Evolutionary conservation across 78 protist species (phyloP), one percentile per base, ranked within the genome.

Genomic region (Dictyostelium purpureum): DNA sequence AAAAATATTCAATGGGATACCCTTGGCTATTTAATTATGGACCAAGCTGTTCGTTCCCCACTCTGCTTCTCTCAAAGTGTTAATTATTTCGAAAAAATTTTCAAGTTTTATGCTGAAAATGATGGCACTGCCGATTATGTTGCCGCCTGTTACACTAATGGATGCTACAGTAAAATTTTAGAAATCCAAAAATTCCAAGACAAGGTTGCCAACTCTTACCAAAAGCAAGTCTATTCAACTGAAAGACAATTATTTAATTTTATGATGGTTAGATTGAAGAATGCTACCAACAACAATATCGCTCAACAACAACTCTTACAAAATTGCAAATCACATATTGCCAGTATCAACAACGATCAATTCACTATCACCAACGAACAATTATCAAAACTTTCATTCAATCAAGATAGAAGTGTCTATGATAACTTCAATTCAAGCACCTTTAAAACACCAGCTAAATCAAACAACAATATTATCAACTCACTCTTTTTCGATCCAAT

Each of bases 1-100:
- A 85, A 85, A 45, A 85, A 85, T 66, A 85, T 85, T 57, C 92
- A 85, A 73, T 85, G 77, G 75, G 92, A 85, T 45, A 85, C 83
- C 0, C 14, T 85, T 12, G 80, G 71, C 16, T 49, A 73, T 51
- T 54, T 73, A 5, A 52, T 85, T 0, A 31, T 45, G 11, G 92
- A 85, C 52, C 66, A 85, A 4, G 18, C 16, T 31, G 26, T 59
- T 9, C 74, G 92, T 35, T n/a, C 24, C 4, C 71, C 61, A 42
- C 16, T 66, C 10, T 31, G 21, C 26, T 51, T 51, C 21, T 2
- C 66, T 4, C 61, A 70, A 10, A 19, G 57, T 12, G 26, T 26
- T 7, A 33, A 21, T 0, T 28, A 26, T 2, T 73, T 73, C 6
- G 92, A 85, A 31, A 70, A 73, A 10, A 37, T 77, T 1, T 33